These are phyloP conservation scores for Crithidia mellificae DNA, from an alignment of 208 protist genomes.

Conservation along the genomic window DNA sequence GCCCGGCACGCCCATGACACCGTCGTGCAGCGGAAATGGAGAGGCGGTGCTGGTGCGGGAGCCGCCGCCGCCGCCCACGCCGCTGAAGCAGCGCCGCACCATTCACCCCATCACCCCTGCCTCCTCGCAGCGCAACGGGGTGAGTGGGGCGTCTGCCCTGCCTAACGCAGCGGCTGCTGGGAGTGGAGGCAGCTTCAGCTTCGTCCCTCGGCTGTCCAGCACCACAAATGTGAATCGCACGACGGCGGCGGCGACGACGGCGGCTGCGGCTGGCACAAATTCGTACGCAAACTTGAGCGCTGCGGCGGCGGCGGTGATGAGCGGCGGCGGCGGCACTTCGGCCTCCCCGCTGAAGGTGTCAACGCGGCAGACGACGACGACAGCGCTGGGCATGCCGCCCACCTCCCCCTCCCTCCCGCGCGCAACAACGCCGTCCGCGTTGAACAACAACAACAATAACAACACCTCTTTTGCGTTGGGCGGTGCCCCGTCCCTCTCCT, in stretches of 20 bases:
- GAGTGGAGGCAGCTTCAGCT: conserved; percentile 1
- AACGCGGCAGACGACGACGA: neutral
- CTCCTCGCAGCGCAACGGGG: neutral
- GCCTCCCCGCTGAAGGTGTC: conserved; percentile 8
- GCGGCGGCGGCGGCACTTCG: neutral
- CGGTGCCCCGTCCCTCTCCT: conserved; percentile 5
- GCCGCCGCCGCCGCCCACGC: conserved; percentile 35
- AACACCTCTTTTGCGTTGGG: neutral
- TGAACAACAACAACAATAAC: neutral
- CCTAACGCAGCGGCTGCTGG: no score
- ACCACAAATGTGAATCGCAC: neutral
- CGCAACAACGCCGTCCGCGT: conserved; percentile 1
- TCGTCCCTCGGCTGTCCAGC: neutral
- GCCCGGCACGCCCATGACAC: conserved; percentile 23
- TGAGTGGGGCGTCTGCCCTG: no score
- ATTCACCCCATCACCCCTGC: conserved; percentile 28
- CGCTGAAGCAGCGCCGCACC: conserved; percentile 62
- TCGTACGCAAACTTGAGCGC: neutral
- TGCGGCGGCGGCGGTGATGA: neutral
- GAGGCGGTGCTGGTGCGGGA: conserved; percentile 25
- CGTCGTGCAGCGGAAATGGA: neutral
- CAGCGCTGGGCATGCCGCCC: neutral
- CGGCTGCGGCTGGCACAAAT: conserved; percentile 1
- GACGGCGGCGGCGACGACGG: neutral
- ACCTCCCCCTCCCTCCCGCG: neutral